Evolutionary conservation across 306 rosid genomes (phyloP).

Genomic region (Cucumis melo): DNA sequence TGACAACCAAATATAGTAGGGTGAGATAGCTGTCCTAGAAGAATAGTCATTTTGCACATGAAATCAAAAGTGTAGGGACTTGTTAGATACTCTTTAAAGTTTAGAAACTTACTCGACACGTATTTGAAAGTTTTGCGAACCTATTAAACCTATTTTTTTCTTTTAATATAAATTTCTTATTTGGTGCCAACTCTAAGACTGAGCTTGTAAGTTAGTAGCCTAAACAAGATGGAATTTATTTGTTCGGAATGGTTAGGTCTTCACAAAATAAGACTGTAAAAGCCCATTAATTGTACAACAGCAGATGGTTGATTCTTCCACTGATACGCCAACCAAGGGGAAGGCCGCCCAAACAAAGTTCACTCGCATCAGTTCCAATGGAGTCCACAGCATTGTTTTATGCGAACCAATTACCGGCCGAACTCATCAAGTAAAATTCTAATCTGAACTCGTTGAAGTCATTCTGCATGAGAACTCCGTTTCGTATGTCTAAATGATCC

Average conservation of each 20-base stretch:
- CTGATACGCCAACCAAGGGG: conserved; percentile 36
- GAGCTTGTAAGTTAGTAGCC: neutral
- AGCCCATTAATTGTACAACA: neutral
- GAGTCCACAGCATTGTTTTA: conserved; percentile 56
- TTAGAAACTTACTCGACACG: too few relatives aligned
- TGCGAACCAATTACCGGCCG: conserved; percentile 85
- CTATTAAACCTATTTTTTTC: too few relatives aligned
- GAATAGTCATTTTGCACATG: neutral
- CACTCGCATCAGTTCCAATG: conserved; percentile 48
- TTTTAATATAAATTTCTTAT: too few relatives aligned
- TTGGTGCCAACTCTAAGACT: neutral
- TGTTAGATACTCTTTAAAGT: neutral
- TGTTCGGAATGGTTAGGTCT: neutral
- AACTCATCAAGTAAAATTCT: conserved; percentile 60
- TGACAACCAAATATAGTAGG: neutral
- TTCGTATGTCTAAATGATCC: neutral
- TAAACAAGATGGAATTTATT: neutral
- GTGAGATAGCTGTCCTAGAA: neutral
- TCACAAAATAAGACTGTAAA: neutral
- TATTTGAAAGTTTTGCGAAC: neutral
- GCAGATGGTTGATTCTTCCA: conserved; percentile 28
- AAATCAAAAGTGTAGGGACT: too few relatives aligned
- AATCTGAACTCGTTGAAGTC: neutral
- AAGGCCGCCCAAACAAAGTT: conserved; percentile 64
- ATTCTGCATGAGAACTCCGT: neutral